Conservation (phyloP, 225 moss, liverwort and hornwort genomes). For the Anthoceros angustus region DNA sequence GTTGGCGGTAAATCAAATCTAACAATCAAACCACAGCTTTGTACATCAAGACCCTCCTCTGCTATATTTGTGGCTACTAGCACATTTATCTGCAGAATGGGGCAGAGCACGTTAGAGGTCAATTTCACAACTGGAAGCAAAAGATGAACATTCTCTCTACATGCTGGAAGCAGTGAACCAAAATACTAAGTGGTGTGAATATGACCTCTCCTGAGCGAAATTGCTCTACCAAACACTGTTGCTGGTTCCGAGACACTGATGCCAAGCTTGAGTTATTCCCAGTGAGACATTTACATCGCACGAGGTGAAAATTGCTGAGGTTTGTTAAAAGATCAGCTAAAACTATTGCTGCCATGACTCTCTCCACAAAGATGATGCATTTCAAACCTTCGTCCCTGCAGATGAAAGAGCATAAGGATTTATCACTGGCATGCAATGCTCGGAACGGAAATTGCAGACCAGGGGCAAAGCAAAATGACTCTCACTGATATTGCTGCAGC, state of each 20-base stretch:
- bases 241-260: conserved; percentile 57
- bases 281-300: conserved; percentile 55
- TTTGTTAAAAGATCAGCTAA: conserved; percentile 47
- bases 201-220: conserved; percentile 78
- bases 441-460: background rate
- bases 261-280: conserved; percentile 37
- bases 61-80: conserved; percentile 90
- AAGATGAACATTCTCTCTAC: background rate
- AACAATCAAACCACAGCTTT: conserved; percentile 81
- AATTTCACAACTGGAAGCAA: background rate
- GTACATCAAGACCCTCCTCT: conserved; percentile 97
- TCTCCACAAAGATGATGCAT: conserved; percentile 91
- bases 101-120: background rate
- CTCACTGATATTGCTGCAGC: conserved; percentile 36
- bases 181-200: conserved; percentile 3
- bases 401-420: conserved; percentile 7
- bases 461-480: background rate
- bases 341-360: conserved; percentile 62
- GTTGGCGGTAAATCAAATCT: conserved; percentile 88
- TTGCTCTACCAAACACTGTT: conserved; percentile 57
- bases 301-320: conserved; percentile 28
- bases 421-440: background rate
- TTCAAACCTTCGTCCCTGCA: conserved; percentile 56
- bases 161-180: background rate
- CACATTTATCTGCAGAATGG: conserved; percentile 53